Conservation (phyloP, 1,284 basidiomycete genomes). For the Marasmius tenuissimus region DNA sequence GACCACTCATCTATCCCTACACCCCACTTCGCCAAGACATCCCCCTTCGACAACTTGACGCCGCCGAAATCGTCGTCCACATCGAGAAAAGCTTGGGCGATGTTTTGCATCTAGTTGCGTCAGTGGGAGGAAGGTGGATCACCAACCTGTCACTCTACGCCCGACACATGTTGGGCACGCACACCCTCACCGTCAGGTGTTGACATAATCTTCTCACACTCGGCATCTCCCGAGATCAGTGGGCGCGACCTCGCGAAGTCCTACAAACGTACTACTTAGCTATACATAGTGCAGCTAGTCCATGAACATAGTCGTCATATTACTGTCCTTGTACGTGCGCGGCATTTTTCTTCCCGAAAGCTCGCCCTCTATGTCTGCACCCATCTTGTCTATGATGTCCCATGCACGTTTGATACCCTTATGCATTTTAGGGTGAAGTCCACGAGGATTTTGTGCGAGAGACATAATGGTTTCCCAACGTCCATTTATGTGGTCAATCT, state of each 20-base stretch:
- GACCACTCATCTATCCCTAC: too few species aligned
- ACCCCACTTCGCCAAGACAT: too few species aligned
- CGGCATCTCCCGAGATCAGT: neutral
- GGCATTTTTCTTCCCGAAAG: neutral
- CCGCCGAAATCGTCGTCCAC: too few species aligned
- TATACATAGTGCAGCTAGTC: neutral
- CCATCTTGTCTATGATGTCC: neutral
- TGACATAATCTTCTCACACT: neutral
- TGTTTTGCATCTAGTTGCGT: too few species aligned
- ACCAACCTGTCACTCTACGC: too few species aligned
- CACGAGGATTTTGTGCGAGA: neutral
- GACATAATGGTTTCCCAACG: neutral
- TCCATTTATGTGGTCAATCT: neutral
- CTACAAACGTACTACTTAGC: neutral
- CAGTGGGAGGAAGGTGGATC: too few species aligned
- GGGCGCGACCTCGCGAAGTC: neutral
- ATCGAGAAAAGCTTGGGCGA: too few species aligned
- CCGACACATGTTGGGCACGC: neutral
- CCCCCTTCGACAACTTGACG: too few species aligned
- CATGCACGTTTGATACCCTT: neutral
- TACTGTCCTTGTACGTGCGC: neutral
- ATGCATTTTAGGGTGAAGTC: neutral
- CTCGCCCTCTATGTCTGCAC: neutral
- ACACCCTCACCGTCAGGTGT: neutral
- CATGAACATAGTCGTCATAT: neutral